phyloP scores from a whole-genome alignment of 176 grass and related monocot genomes.

The Avena sativa region DNA sequence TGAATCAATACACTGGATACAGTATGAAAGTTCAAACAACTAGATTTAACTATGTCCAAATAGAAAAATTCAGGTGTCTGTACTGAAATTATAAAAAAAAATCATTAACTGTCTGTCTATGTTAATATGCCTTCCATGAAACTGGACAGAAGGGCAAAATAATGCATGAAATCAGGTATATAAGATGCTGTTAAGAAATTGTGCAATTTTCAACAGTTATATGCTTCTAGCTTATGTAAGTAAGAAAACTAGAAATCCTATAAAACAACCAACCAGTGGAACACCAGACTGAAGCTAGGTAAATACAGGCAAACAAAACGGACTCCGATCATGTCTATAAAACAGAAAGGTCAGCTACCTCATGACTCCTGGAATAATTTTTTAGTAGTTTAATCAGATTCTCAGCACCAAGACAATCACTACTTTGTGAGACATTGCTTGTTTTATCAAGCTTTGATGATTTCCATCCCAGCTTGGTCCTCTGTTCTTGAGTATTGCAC shows the following conservation, averaged over 20 bases:
- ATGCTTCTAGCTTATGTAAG: background rate
- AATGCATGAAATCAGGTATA: background rate
- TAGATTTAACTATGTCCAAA: background rate
- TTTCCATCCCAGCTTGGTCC: constrained; percentile 93
- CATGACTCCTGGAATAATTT: constrained; percentile 96
- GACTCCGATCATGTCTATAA: background rate
- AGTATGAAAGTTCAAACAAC: background rate
- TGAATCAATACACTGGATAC: background rate
- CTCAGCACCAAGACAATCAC: constrained; percentile 93
- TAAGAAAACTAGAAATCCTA: background rate
- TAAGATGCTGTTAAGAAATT: background rate
- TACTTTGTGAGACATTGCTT: constrained; percentile 79
- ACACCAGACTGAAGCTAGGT: background rate
- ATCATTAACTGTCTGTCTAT: background rate
- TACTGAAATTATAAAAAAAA: background rate
- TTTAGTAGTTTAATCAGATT: constrained; percentile 92
- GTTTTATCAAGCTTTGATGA: constrained; percentile 77
- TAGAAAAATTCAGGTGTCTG: background rate
- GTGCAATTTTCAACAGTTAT: background rate
- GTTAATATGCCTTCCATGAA: constrained; percentile 6
- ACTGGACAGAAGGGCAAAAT: background rate
- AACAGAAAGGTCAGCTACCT: constrained; percentile 50
- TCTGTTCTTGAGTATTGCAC: constrained; percentile 96
- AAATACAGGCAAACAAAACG: background rate
- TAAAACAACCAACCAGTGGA: background rate